Percentiles rank a stretch among this genome's conserved stretches.
Evolutionary conservation across 208 protist species (phyloP).

Genomic region (Wallacemonas sp.): DNA sequence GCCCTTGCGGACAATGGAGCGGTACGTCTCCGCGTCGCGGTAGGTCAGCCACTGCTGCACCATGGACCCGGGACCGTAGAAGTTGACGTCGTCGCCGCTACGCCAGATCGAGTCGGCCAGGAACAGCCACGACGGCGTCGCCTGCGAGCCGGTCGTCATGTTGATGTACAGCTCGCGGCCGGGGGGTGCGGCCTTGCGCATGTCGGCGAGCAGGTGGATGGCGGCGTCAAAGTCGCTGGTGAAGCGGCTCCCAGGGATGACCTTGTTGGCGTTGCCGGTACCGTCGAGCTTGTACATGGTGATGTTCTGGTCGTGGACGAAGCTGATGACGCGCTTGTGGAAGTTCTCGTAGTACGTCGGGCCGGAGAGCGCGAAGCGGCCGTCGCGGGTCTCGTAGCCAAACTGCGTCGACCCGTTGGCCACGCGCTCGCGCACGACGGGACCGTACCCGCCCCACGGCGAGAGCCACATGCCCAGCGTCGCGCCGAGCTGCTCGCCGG

Average conservation of each 20-base stretch:
- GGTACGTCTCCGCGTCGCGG: constrained; percentile 15
- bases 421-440: constrained; percentile 1
- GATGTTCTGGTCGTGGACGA: constrained; percentile 4
- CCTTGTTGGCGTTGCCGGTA: constrained; percentile 9
- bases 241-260: constrained; percentile 11
- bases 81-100: constrained; percentile 9
- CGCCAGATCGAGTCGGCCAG: constrained; percentile 12
- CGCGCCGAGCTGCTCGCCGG: neutral
- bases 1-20: constrained; percentile 9
- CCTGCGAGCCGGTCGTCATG: constrained; percentile 15
- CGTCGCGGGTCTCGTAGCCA: constrained; percentile 13
- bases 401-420: constrained; percentile 2
- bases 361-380: constrained; percentile 2
- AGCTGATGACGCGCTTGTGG: constrained; percentile 1
- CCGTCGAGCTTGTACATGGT: constrained; percentile 13
- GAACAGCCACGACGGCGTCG: constrained; percentile 12
- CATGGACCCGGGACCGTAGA: constrained; percentile 12
- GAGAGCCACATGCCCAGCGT: constrained; percentile 9
- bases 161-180: constrained; percentile 10
- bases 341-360: constrained; percentile 8
- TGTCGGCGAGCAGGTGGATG: constrained; percentile 10
- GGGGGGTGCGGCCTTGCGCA: constrained; percentile 2
- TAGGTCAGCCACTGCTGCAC: constrained; percentile 13
- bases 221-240: constrained; percentile 15
- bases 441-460: constrained; percentile 1